Conservation (phyloP, 805 yeast genomes). For the Maudiozyma barnettii region DNA sequence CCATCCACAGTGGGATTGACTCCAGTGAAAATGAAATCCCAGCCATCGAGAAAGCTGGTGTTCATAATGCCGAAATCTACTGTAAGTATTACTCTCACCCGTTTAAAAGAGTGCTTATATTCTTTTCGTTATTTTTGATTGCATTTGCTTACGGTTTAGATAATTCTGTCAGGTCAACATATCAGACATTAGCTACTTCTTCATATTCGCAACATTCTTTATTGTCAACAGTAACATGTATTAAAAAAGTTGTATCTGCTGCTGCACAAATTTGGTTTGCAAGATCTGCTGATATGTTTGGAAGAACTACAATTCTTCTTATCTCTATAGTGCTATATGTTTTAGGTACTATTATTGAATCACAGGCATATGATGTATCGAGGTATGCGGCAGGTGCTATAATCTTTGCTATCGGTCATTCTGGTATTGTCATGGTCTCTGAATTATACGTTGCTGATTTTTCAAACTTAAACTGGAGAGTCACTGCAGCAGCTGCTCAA, state of each 20-base stretch:
- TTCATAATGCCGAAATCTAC: conserved; percentile 45
- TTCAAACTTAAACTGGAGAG: conserved; percentile 56
- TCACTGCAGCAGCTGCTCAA: conserved; percentile 49
- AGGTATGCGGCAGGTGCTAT: conserved; percentile 49
- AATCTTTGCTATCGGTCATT: conserved; percentile 38
- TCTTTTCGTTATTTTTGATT: conserved; percentile 42
- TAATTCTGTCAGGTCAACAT: conserved; percentile 35
- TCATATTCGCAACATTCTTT: conserved; percentile 41
- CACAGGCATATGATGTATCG: conserved; percentile 41
- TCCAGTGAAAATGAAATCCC: background rate
- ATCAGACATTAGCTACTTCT: conserved; percentile 40
- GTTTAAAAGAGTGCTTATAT: conserved; percentile 33
- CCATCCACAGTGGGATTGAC: background rate
- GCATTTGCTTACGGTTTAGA: conserved; percentile 55
- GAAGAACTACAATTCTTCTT: conserved; percentile 39
- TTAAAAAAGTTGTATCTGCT: conserved; percentile 47
- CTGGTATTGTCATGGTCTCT: conserved; percentile 46
- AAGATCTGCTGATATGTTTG: conserved; percentile 45
- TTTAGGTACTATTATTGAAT: conserved; percentile 46
- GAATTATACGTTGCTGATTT: conserved; percentile 52
- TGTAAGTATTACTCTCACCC: conserved; percentile 39
- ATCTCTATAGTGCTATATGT: conserved; percentile 39
- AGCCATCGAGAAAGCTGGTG: conserved; percentile 33
- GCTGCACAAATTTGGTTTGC: conserved; percentile 51
- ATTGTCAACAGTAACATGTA: conserved; percentile 41